These are phyloP conservation scores for Podila clonocystis DNA, from an alignment of 192 early-diverging fungal genomes.

Conservation along the genomic window DNA sequence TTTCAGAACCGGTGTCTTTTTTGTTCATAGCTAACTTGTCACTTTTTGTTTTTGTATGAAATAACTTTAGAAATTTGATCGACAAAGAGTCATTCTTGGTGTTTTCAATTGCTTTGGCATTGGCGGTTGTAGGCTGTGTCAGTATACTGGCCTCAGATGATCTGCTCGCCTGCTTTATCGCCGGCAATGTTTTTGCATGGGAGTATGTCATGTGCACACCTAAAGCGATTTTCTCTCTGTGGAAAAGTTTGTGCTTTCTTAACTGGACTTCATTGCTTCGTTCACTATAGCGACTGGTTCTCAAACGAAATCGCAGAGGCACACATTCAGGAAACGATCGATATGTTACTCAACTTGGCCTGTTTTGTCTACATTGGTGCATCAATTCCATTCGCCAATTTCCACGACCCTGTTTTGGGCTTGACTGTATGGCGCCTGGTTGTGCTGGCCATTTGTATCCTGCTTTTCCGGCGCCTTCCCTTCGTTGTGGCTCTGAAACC, in stretches of 20 bases:
- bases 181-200: slow-evolving; percentile 79
- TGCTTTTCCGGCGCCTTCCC: slow-evolving; percentile 79
- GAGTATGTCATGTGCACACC: slow-evolving; percentile 54
- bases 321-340: slow-evolving; percentile 86
- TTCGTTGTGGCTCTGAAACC: slow-evolving; percentile 65
- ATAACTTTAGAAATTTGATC: slow-evolving; percentile 56
- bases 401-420: slow-evolving; percentile 58
- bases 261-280: too few species aligned
- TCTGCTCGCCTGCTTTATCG: slow-evolving; percentile 73
- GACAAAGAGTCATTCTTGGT: slow-evolving; percentile 83
- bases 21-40: not conserved
- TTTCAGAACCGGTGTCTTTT: not conserved
- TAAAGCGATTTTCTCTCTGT: not conserved
- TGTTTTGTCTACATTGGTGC: slow-evolving; percentile 94
- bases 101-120: slow-evolving; percentile 75
- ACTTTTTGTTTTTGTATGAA: not conserved
- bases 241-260: not conserved
- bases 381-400: slow-evolving; percentile 77
- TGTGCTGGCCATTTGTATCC: slow-evolving; percentile 63
- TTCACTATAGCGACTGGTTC: slow-evolving; percentile 78
- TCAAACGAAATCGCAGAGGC: slow-evolving; percentile 76
- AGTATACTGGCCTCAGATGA: slow-evolving; percentile 72
- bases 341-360: slow-evolving; percentile 82
- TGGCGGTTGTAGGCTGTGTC: slow-evolving; percentile 67
- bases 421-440: slow-evolving; percentile 72